Evolutionary conservation across 2,329 filamentous ascomycete genomes (phyloP), one percentile per base, ranked within the genome.

Genomic region (Leptographium procerum): DNA sequence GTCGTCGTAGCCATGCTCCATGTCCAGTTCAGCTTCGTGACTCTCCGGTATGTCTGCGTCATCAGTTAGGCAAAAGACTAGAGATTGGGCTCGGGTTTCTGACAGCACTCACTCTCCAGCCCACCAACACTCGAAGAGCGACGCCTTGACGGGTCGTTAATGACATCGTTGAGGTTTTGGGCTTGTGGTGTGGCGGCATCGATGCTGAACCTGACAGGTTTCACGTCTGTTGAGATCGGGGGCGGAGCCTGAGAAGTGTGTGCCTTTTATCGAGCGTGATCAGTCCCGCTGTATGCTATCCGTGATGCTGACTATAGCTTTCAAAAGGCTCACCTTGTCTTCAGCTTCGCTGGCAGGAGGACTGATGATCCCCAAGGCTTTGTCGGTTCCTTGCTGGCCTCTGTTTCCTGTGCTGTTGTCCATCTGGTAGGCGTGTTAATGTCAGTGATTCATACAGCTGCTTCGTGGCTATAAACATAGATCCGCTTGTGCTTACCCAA

Each of bases 111-210:
- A 94, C 89, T 85, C 75, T 91, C 88, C 58, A 95, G 81, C 68
- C 86, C 91, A 65, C 81, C 86, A n/a, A 82, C 78, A 62, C 84
- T 86, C 67, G 84, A 86, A 7, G 85, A 85, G 26, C 86, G 82
- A 58, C 79, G 68, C 65, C 76, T 80, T 61, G 71, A 78, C 62
- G 71, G 76, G 13, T 84, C 80, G 28, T 69, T 72, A 31, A 83
- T 81, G 62, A 89, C 81, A 60, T 95, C 89, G 65, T 90, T 82
- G 57, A 89, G 75, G 57, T 89, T 92, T 68, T 95, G 89, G 3
- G 91, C 91, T 64, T 85, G 84, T 10, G 91, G 91, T 1, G 91
- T 96, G 51, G 85, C 81, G 64, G 79, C 80, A 57, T 89, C 86
- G 34, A 84, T 68, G 66, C 82, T 86, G 68, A 87, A 90, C 57